These are phyloP conservation scores for Lycium barbarum DNA, from an alignment of 257 asterid genomes.

Conservation along the genomic window DNA sequence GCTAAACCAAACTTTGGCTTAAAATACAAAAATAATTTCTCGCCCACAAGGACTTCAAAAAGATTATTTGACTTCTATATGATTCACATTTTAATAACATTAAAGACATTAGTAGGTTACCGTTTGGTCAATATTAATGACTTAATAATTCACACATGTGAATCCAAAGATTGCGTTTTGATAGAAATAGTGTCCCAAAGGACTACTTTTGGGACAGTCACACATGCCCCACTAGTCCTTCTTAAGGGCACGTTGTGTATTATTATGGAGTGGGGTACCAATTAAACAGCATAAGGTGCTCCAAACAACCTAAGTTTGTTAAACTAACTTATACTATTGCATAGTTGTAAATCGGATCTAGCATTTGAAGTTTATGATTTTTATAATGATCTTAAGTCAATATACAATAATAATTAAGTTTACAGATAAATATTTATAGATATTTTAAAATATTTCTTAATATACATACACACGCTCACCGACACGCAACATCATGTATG, in stretches of 20 bases:
- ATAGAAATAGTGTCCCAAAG: neutral
- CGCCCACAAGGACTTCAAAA: neutral
- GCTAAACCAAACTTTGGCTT: neutral
- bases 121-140: neutral
- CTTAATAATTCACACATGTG: neutral
- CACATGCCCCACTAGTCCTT: conserved; percentile 3
- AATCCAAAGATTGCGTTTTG: neutral
- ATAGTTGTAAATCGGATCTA: too few relatives aligned
- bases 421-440: too few relatives aligned
- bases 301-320: neutral
- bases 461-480: too few relatives aligned
- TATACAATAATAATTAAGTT: too few relatives aligned
- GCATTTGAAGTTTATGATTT: too few relatives aligned
- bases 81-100: neutral
- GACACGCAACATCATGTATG: too few relatives aligned
- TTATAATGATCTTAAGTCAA: too few relatives aligned
- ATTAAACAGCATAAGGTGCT: neutral
- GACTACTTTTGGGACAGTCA: neutral
- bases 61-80: neutral
- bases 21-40: neutral
- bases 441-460: too few relatives aligned
- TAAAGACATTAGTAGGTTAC: neutral
- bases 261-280: neutral
- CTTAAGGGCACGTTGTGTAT: neutral
- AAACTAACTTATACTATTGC: neutral